These are phyloP conservation scores for Fusarium sambucinum DNA, from an alignment of 2,329 filamentous ascomycete genomes.

Conservation along the genomic window DNA sequence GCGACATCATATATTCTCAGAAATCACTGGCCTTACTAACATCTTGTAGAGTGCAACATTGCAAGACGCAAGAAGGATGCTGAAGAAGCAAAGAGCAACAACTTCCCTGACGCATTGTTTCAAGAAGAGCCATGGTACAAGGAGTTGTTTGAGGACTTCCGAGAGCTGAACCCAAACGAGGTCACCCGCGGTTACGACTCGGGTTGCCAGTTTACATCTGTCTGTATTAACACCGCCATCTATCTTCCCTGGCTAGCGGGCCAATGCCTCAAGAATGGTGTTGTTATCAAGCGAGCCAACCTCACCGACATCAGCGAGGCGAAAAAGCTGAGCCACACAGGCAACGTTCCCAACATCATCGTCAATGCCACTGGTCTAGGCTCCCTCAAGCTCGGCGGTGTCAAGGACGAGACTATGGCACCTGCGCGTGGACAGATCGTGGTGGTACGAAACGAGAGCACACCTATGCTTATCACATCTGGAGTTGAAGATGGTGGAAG, in stretches of 20 bases:
- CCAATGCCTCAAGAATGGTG: conserved; percentile 80
- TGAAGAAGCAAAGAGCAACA: conserved; percentile 36
- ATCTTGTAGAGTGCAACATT: conserved; percentile 58
- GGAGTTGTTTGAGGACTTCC: conserved; percentile 77
- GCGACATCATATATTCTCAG: conserved; percentile 11
- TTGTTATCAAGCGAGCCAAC: conserved; percentile 72
- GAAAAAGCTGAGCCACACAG: conserved; percentile 61
- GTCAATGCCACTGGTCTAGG: conserved; percentile 89
- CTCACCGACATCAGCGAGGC: conserved; percentile 82
- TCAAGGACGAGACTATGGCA: conserved; percentile 77
- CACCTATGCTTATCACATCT: conserved; percentile 76
- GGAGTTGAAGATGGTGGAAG: conserved; percentile 79
- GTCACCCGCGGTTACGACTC: conserved; percentile 76
- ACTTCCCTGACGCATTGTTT: conserved; percentile 72
- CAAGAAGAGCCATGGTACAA: conserved; percentile 79
- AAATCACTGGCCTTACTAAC: conserved; percentile 11
- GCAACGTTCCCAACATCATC: conserved; percentile 73
- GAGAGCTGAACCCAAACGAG: conserved; percentile 67
- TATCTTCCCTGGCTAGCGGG: conserved; percentile 89
- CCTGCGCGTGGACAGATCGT: conserved; percentile 88
- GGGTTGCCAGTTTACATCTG: conserved; percentile 81
- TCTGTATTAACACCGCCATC: conserved; percentile 91
- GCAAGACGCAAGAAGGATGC: conserved; percentile 73
- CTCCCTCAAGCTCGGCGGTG: conserved; percentile 81
- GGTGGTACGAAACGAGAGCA: conserved; percentile 81